A percentile compares a stretch with the other conserved stretches of the same genome.
Conservation (phyloP, 306 rosid species). For the barrel medic (Medicago truncatula) region DNA sequence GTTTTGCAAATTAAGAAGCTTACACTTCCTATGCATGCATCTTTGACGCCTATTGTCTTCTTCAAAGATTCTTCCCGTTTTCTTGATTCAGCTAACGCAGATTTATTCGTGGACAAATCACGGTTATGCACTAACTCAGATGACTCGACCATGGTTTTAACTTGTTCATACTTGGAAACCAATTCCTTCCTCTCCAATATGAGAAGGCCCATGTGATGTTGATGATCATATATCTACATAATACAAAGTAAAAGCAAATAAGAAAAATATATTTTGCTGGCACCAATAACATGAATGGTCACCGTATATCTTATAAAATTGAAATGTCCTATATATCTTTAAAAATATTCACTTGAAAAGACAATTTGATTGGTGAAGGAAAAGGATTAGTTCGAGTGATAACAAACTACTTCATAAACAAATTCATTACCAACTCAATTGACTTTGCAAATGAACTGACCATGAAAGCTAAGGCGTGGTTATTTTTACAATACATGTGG, state of each 20-base stretch:
- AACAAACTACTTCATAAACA: constrained; percentile 24
- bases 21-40: constrained; percentile 95
- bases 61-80: constrained; percentile 82
- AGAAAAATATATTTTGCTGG: constrained; percentile 18
- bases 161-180: constrained; percentile 66
- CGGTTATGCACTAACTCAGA: constrained; percentile 65
- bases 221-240: constrained; percentile 80
- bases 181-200: constrained; percentile 81
- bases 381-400: not conserved
- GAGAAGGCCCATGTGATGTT: constrained; percentile 97
- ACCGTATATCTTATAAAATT: constrained; percentile 13
- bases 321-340: constrained; percentile 7
- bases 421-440: constrained; percentile 22
- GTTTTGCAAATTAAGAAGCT: constrained; percentile 46
- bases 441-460: not conserved
- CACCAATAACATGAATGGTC: constrained; percentile 21
- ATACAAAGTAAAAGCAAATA: not conserved
- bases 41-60: constrained; percentile 80
- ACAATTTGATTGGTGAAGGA: not conserved
- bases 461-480: not conserved
- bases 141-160: constrained; percentile 66
- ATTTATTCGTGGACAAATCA: constrained; percentile 63
- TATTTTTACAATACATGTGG: not conserved
- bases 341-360: constrained; percentile 23
- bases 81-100: constrained; percentile 74